Conservation (phyloP, 1,284 basidiomycete genomes). For the Pseudozyma thailandica region DNA sequence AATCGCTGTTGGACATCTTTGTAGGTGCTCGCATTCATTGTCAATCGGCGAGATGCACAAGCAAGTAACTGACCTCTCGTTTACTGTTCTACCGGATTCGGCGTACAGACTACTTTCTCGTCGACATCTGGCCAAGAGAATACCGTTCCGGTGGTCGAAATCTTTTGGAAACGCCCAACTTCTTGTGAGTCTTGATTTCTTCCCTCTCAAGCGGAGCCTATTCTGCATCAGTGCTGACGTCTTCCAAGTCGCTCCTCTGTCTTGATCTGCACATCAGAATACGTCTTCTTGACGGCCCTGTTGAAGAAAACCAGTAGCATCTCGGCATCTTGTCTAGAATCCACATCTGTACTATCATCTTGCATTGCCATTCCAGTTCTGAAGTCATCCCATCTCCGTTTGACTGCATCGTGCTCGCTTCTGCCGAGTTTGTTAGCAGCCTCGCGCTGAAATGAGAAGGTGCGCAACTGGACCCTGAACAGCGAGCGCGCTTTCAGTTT, state of each 20-base stretch:
- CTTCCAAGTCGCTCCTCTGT: too few species aligned
- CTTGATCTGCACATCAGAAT: too few species aligned
- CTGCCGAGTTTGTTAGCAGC: constrained; percentile 1
- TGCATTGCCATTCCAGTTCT: constrained; percentile 7
- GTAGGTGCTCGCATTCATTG: constrained; percentile 38
- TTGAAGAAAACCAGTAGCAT: constrained; percentile 14
- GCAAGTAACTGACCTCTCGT: constrained; percentile 1
- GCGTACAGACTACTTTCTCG: constrained; percentile 78
- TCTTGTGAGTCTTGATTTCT: constrained; percentile 76
- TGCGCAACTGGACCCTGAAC: constrained; percentile 14
- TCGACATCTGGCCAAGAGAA: constrained; percentile 94
- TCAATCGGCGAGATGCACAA: neutral
- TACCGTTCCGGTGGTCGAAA: constrained; percentile 81
- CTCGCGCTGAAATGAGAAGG: neutral
- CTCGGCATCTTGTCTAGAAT: neutral
- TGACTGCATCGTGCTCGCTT: neutral
- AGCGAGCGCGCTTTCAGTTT: neutral
- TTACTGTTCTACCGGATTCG: neutral
- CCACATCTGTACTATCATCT: constrained; percentile 16
- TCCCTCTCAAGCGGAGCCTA: neutral
- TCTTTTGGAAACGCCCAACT: constrained; percentile 80
- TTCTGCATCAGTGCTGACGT: too few species aligned
- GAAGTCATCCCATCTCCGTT: neutral
- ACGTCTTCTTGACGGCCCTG: constrained; percentile 34
- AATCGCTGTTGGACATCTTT: constrained; percentile 61